Evolutionary conservation across 129 eudicot species (phyloP).

Genomic region (Escallonia rubra): DNA sequence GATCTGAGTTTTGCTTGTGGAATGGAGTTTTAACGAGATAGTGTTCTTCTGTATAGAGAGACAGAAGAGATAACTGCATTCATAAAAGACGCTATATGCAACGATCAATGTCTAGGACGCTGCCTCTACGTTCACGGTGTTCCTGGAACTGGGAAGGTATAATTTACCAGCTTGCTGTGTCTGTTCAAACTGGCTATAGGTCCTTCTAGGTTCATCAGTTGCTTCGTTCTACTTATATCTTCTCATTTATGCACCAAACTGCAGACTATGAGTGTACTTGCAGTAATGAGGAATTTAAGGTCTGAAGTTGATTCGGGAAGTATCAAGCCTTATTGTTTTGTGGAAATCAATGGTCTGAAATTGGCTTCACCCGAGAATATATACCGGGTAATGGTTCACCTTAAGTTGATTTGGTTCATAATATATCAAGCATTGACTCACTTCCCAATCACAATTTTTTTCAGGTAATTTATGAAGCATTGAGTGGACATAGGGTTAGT

Average conservation of each 20-base stretch:
- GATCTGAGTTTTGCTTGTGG: conserved; percentile 2
- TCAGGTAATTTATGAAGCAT: conserved; percentile 94
- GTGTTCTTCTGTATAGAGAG: conserved; percentile 49
- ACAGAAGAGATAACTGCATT: conserved; percentile 81
- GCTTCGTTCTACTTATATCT: conserved; percentile 3
- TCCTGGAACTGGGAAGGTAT: conserved; percentile 98
- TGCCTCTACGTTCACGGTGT: conserved; percentile 98
- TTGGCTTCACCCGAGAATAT: conserved; percentile 90
- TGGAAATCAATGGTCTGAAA: conserved; percentile 90
- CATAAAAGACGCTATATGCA: conserved; percentile 88
- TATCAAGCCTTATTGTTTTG: conserved; percentile 76
- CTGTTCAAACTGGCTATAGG: conserved; percentile 1
- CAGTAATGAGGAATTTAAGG: conserved; percentile 75
- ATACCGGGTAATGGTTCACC: conserved; percentile 51
- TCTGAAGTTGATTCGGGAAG: conserved; percentile 87
- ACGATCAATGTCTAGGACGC: conserved; percentile 95
- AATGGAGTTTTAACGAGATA: neutral
- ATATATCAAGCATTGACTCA: neutral
- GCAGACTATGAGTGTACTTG: conserved; percentile 98
- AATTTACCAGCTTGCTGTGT: neutral
- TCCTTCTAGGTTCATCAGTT: neutral
- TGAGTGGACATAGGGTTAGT: conserved; percentile 81
- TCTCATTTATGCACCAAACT: conserved; percentile 15
- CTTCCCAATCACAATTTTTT: conserved; percentile 11
- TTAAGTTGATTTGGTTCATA: neutral